Conservation (phyloP, 257 asterid genomes). For the Plantago major region DNA sequence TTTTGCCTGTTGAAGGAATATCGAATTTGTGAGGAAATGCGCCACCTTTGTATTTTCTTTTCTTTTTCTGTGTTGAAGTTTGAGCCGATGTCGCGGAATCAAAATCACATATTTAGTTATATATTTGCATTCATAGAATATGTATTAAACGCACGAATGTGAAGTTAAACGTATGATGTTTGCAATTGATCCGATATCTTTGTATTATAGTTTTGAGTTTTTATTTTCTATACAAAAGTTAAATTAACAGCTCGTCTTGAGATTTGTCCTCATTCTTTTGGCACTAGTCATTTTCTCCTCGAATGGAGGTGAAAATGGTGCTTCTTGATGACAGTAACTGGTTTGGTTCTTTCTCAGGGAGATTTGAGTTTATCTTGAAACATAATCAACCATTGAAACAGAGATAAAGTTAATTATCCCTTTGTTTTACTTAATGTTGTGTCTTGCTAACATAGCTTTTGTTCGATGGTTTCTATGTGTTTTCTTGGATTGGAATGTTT, state of each 20-base stretch:
- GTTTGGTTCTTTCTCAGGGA: too few species aligned
- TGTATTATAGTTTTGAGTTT: too few species aligned
- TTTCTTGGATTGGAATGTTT: not conserved
- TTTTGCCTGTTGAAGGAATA: slow-evolving; percentile 50
- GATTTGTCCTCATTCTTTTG: slow-evolving; percentile 28
- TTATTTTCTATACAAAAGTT: not conserved
- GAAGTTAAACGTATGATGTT: too few species aligned
- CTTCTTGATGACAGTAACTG: not conserved
- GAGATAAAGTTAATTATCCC: slow-evolving; percentile 2
- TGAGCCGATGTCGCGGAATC: too few species aligned
- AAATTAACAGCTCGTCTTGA: slow-evolving; percentile 10
- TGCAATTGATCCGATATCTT: too few species aligned
- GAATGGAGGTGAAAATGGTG: not conserved
- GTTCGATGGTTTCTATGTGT: not conserved
- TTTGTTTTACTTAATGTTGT: not conserved
- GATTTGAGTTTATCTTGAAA: too few species aligned
- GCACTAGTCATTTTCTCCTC: slow-evolving; percentile 36
- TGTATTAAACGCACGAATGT: too few species aligned
- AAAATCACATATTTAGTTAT: too few species aligned
- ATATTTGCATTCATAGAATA: too few species aligned
- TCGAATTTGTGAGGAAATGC: slow-evolving; percentile 73
- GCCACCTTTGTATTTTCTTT: slow-evolving; percentile 25
- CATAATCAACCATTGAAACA: not conserved
- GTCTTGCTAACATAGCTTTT: not conserved
- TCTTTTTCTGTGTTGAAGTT: not conserved